These are phyloP conservation scores for Brachypodium distachyon DNA, from an alignment of 202 grass and related monocot species.

Conservation along the genomic window DNA sequence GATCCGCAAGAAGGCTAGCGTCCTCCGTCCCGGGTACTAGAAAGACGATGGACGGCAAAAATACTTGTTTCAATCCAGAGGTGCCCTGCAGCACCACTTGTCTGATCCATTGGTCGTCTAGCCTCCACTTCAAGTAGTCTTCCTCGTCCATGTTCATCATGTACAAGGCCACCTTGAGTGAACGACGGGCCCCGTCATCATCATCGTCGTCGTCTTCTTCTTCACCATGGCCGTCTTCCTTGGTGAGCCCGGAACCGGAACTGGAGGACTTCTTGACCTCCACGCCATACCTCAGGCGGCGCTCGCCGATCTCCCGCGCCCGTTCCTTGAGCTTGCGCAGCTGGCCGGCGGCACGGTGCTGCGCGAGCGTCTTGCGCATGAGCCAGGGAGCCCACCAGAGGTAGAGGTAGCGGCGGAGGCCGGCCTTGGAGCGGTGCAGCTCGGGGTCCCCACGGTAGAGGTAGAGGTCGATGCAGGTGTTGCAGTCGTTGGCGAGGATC, in stretches of 20 bases:
- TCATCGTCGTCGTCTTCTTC: background rate
- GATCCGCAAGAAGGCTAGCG: background rate
- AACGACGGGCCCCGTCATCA: rapidly evolving
- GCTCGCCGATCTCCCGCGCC: background rate
- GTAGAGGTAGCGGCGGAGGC: background rate
- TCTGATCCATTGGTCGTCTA: background rate
- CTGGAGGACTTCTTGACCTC: background rate
- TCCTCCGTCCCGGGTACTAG: background rate
- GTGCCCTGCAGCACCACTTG: background rate
- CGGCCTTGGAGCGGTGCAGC: background rate
- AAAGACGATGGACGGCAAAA: background rate
- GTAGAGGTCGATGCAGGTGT: background rate
- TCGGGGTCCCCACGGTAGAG: background rate
- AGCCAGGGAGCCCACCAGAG: background rate
- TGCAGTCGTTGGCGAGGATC: background rate
- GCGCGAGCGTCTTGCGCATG: background rate
- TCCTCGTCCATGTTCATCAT: background rate
- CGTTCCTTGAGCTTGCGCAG: background rate
- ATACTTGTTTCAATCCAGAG: background rate
- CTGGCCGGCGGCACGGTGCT: background rate
- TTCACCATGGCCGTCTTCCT: background rate
- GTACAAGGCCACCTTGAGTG: background rate
- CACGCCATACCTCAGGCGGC: background rate
- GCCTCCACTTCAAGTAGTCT: background rate
- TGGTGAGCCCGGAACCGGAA: background rate